Conservation (phyloP, 2,329 filamentous ascomycete species). For the Beauveria asiatica region DNA sequence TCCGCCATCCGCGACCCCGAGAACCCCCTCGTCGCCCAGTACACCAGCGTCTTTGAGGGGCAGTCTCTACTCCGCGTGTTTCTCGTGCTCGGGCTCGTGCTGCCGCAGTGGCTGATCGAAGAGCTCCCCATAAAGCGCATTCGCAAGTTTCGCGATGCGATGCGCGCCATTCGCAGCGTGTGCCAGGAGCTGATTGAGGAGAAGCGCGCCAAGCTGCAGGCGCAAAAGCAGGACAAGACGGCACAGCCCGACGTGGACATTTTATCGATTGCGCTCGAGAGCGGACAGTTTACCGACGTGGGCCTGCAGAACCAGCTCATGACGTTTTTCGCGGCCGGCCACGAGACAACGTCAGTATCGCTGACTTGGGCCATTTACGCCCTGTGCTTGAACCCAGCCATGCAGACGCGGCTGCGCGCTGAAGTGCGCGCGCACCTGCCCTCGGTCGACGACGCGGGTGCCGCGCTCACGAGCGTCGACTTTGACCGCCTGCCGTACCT, state of each 20-base stretch:
- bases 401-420: constrained; percentile 57
- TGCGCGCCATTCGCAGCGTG: constrained; percentile 51
- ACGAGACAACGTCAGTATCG: constrained; percentile 69
- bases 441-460: constrained; percentile 24
- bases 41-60: constrained; percentile 44
- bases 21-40: constrained; percentile 50
- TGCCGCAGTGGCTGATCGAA: constrained; percentile 54
- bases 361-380: constrained; percentile 69
- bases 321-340: constrained; percentile 78
- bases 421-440: constrained; percentile 59
- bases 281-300: constrained; percentile 66
- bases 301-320: constrained; percentile 83
- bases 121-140: constrained; percentile 64
- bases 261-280: constrained; percentile 69
- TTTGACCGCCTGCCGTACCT: constrained; percentile 66
- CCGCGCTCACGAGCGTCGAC: constrained; percentile 28
- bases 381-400: constrained; percentile 54
- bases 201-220: constrained; percentile 49
- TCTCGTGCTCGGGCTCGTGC: constrained; percentile 48
- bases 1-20: constrained; percentile 52
- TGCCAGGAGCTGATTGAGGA: constrained; percentile 61
- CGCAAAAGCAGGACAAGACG: constrained; percentile 25
- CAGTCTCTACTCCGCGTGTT: constrained; percentile 39
- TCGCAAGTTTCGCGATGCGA: constrained; percentile 48
- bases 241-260: constrained; percentile 58